These are phyloP conservation scores for Fraxinus dipetala DNA, from an alignment of 305 asterid species.

Conservation along the genomic window DNA sequence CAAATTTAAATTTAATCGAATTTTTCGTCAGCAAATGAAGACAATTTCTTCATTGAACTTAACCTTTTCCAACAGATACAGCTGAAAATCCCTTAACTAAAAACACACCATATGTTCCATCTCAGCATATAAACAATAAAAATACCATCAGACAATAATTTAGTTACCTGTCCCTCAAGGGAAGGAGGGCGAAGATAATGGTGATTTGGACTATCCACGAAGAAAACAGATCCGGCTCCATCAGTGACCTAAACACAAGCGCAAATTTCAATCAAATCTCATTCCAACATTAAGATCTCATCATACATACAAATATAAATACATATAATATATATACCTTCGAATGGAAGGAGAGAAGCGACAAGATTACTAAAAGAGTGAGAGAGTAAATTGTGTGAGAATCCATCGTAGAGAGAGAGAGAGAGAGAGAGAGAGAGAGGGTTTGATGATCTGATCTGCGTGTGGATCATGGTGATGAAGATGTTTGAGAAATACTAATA, in stretches of 20 bases:
- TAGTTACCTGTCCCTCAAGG: slow-evolving; percentile 40
- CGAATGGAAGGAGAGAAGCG: neutral
- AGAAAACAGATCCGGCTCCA: slow-evolving; percentile 60
- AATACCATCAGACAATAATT: neutral
- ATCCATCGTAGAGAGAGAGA: neutral
- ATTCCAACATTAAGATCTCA: neutral
- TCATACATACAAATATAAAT: neutral
- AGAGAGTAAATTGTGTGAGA: neutral
- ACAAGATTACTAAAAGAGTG: neutral
- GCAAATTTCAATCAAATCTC: neutral
- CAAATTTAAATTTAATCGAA: neutral
- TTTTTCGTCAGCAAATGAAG: neutral
- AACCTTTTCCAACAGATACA: neutral
- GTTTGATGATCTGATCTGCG: neutral
- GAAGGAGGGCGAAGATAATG: slow-evolving; percentile 59
- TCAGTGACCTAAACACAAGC: slow-evolving; percentile 40
- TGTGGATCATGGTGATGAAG: neutral
- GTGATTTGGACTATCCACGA: slow-evolving; percentile 62
- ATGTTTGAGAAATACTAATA: neutral
- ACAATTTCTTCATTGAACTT: neutral
- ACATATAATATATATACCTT: neutral
- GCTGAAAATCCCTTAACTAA: neutral
- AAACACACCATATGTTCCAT: neutral
- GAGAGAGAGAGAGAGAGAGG: neutral
- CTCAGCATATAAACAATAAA: neutral